Percentiles rank a stretch among this genome's conserved stretches.
phyloP scores from a whole-genome alignment of 164 flowering plant species.

The Vitis cinerea region DNA sequence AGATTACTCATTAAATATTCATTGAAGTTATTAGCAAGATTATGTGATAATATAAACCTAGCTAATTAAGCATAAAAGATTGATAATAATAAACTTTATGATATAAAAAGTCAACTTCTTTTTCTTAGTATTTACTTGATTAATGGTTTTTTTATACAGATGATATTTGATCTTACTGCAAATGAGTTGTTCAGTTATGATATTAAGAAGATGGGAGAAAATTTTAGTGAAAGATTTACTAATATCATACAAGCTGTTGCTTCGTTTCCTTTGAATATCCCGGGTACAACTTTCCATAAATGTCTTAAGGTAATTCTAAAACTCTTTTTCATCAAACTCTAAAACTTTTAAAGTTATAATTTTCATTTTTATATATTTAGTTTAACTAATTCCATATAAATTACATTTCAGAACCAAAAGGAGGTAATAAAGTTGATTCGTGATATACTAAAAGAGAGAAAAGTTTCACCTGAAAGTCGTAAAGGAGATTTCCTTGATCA shows the following conservation, averaged over 20 bases:
- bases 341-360: no score
- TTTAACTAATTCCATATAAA: no score
- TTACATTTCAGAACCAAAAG: constrained; percentile 13
- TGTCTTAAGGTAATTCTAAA: constrained; percentile 8
- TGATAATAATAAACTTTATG: no score
- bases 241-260: constrained; percentile 1
- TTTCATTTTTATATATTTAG: no score
- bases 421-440: constrained; percentile 6
- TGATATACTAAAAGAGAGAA: neutral
- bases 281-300: constrained; percentile 29
- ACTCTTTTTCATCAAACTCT: no score
- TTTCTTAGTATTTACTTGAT: no score
- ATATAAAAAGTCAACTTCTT: neutral
- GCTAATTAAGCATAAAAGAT: neutral
- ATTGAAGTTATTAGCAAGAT: no score
- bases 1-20: no score
- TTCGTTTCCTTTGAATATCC: constrained; percentile 23
- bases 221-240: constrained; percentile 2
- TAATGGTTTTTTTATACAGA: neutral
- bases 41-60: no score
- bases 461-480: neutral
- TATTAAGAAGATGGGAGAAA: neutral
- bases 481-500: constrained; percentile 16
- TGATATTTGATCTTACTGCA: constrained; percentile 20
- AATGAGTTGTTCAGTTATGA: constrained; percentile 16